phyloP scores from a whole-genome alignment of 2,329 filamentous ascomycete genomes.

The Trichoderma lentiforme region DNA sequence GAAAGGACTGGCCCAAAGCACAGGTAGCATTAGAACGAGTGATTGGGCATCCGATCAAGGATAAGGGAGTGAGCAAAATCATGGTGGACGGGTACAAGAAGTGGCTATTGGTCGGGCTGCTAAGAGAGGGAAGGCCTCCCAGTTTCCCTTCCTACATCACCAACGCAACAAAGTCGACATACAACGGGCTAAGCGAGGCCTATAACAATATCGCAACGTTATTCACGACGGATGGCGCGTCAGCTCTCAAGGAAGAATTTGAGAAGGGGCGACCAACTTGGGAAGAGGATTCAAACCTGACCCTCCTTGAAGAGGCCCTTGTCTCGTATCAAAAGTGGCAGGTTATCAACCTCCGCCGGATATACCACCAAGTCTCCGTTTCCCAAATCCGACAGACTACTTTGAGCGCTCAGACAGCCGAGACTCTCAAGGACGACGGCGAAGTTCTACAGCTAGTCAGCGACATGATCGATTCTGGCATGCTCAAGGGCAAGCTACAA shows the following conservation, averaged over 20 bases:
- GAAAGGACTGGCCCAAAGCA: constrained; percentile 61
- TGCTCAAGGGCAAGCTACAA: constrained; percentile 53
- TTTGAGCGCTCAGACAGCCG: constrained; percentile 52
- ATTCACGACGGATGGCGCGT: constrained; percentile 57
- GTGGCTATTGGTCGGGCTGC: constrained; percentile 74
- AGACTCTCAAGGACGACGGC: constrained; percentile 38
- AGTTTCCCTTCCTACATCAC: constrained; percentile 56
- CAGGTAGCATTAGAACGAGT: constrained; percentile 60
- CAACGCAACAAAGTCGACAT: constrained; percentile 50
- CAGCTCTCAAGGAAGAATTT: constrained; percentile 61
- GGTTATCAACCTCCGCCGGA: constrained; percentile 67
- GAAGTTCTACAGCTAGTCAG: constrained; percentile 47
- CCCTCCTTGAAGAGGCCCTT: constrained; percentile 67
- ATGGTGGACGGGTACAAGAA: constrained; percentile 92
- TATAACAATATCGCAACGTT: constrained; percentile 69
- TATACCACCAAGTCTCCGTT: constrained; percentile 62
- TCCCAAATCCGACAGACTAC: constrained; percentile 51
- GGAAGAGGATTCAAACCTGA: constrained; percentile 68
- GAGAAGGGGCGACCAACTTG: constrained; percentile 58
- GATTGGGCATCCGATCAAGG: constrained; percentile 64
- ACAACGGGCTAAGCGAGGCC: constrained; percentile 58
- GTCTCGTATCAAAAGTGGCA: constrained; percentile 72
- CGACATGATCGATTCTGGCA: constrained; percentile 53
- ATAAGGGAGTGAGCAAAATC: constrained; percentile 64
- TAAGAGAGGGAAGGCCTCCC: constrained; percentile 62